Base-by-base conservation (phyloP, 1,139 yeast genomes). In the Saccharomyces hybrid region DNA sequence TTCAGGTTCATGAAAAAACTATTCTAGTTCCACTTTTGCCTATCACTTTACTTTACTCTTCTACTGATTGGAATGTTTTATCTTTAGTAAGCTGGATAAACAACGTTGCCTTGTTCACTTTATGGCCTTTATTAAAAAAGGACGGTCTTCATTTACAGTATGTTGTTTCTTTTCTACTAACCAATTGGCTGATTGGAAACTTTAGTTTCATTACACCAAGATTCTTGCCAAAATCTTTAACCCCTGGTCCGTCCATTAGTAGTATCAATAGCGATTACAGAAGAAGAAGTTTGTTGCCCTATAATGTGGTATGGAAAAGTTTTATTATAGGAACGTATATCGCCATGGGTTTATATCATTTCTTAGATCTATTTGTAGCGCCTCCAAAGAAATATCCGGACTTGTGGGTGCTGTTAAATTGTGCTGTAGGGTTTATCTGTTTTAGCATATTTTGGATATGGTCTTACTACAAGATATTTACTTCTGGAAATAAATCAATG, bases 1-100 rank as follows among this genome's bases (percentile, higher is more conserved):
- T 89, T 74, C 98, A 93, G 69, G 99, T 93, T 3, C 99, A 95
- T 69, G 99, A 93, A 69, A 88, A 93, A 73, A 83, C 90, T 0
- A 91, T 95, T 4, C 74, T 95, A 56, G 78, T 95, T 2, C 98
- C 99, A 0, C 76, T 95, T 58, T 70, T 93, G 63, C 99, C 99
- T 3, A 81, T 89, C 3, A 82, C 95, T 0, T 73, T 93, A 53
- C 71, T 89, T 19, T 78, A 82, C 56, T 78, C 87, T 24, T 72
- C 79, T 47, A 80, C 82, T 49, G 82, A 83, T 58, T 75, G 82
- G 47, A 76, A 80, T 55, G 79, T 81, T 14, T 78, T 84, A 19
- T 82, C 95, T 2, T 80, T 89, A 71, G 82, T 88, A 3, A 83
- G 85, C 57, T 91, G 98, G 97, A 82, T 91, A 58, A 85, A 84